Percentiles rank a stretch among this genome's conserved stretches.
Conservation (phyloP, 164 flowering plant genomes). For the Pachysandra terminalis region DNA sequence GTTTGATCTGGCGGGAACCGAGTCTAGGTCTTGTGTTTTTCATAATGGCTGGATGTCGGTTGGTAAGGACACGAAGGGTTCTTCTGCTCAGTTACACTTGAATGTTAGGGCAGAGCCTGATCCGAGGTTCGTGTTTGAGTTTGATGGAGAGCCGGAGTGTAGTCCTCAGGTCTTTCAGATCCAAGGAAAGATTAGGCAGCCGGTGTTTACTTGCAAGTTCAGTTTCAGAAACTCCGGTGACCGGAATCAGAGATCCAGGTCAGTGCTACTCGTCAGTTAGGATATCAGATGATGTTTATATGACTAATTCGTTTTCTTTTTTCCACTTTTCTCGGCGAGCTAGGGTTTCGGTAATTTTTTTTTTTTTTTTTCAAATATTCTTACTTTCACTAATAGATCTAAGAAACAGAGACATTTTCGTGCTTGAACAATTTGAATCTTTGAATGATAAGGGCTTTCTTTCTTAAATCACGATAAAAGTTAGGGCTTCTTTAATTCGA, state of each 20-base stretch:
- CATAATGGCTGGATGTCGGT: conserved; percentile 42
- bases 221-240: conserved; percentile 54
- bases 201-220: conserved; percentile 94
- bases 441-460: too few relatives aligned
- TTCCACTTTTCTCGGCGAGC: background rate
- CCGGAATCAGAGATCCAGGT: conserved; percentile 63
- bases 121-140: conserved; percentile 50
- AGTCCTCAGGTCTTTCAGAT: conserved; percentile 73
- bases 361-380: background rate
- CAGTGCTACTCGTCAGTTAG: background rate
- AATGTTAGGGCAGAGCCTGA: conserved; percentile 41
- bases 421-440: background rate
- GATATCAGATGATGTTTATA: too few relatives aligned
- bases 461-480: too few relatives aligned
- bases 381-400: background rate
- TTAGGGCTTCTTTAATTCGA: too few relatives aligned
- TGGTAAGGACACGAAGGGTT: conserved; percentile 18
- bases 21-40: conserved; percentile 18
- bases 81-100: conserved; percentile 27
- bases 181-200: conserved; percentile 73
- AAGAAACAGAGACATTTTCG: background rate
- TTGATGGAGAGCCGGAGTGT: conserved; percentile 49
- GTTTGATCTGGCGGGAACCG: conserved; percentile 25
- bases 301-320: conserved; percentile 13
- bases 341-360: background rate